Evolutionary conservation across 148 eudicot genomes (phyloP), one percentile per base, ranked within the genome.

Genomic region (Silene latifolia): DNA sequence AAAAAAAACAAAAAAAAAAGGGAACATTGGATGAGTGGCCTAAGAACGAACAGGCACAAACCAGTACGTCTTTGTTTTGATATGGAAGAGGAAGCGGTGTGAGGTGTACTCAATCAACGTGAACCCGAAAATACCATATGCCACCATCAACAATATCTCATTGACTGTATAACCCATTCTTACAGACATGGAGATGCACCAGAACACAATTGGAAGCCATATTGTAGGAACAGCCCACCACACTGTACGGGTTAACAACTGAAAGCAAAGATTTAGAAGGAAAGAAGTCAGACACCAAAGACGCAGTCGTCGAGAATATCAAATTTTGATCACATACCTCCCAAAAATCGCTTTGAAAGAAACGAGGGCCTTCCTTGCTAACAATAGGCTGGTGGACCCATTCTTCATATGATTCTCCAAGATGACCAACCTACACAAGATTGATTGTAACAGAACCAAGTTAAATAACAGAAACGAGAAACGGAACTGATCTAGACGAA

Each of bases 331-430:
- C 44, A 39, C 29, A 48, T 91, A 91, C 97, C 93, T 91, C 97
- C 88, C 82, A 74, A 75, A 85, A 79, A 60, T 88, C 90, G 75
- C 82, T 91, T 73, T 70, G 84, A 60, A 91, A 91, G 77, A 91
- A 89, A 32, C 97, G 90, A 72, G 97, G 97, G 44, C 91, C 90
- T 83, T 87, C 93, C 82, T 84, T 88, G 89, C 87, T 78, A 24
- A 85, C 91, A 79, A 91, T 91, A 67, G 97, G 93, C 72, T 85
- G 85, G 87, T 89, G 91, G 79, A 91, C 87, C 97, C 97, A 91
- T 74, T 89, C 97, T 67, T 91, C 84, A 72, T 91, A 91, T 82
- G 76, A 82, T 77, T 91, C 89, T 81, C 97, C 97, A 77, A 91
- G 97, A 83, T 91, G 86, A 24, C 93, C 97, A 77, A 91, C 97